These are phyloP conservation scores for Antitrichia curtipendula DNA, from an alignment of 225 moss, liverwort and hornwort species.

Conservation along the genomic window DNA sequence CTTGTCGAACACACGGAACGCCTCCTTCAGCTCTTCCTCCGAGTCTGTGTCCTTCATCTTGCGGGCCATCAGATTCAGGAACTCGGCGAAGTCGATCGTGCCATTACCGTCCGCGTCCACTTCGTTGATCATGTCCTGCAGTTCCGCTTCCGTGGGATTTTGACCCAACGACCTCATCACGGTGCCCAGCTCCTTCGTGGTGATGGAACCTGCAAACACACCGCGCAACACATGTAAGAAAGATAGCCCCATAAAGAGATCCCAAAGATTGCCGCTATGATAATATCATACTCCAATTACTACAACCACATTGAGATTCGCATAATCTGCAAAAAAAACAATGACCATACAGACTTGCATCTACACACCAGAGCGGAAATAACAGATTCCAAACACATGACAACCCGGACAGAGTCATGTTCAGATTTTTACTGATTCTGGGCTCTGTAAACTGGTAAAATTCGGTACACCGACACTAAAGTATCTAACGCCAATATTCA, in stretches of 20 bases:
- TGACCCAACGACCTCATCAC: constrained; percentile 55
- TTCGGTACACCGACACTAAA: background rate
- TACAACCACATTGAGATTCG: background rate
- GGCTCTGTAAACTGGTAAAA: background rate
- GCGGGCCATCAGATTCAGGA: constrained; percentile 42
- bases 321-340: background rate
- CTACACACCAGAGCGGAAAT: background rate
- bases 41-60: constrained; percentile 59
- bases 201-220: constrained; percentile 23
- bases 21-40: constrained; percentile 55
- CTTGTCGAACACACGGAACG: constrained; percentile 63
- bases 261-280: background rate
- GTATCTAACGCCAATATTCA: background rate
- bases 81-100: constrained; percentile 56
- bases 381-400: background rate
- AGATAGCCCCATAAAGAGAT: no score
- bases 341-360: background rate
- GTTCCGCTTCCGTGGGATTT: constrained; percentile 50
- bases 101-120: constrained; percentile 57
- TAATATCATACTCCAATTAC: background rate
- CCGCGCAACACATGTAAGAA: background rate
- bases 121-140: constrained; percentile 61
- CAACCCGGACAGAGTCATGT: background rate
- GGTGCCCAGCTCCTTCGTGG: constrained; percentile 54
- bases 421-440: background rate